Evolutionary conservation across 75 land plant genomes (phyloP).

Genomic region (Isoetes taiwanensis): DNA sequence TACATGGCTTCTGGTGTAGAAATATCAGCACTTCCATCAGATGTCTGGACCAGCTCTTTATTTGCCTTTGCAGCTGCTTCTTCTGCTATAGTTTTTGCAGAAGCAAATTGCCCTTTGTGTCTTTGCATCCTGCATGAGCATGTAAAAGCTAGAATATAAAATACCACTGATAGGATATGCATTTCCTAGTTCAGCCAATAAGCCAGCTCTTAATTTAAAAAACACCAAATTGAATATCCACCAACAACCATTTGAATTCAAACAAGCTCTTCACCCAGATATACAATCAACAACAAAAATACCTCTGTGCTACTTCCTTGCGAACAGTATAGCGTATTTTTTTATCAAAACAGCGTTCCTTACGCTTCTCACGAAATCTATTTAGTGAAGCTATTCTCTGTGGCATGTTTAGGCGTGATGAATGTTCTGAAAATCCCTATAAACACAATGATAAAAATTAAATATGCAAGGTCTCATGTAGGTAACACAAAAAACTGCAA

Average conservation of each 20-base stretch:
- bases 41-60: constrained; percentile 15
- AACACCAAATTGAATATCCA: too few relatives aligned
- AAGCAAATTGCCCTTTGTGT: constrained; percentile 68
- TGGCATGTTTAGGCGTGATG: constrained; percentile 43
- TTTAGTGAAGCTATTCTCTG: constrained; percentile 68
- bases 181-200: too few relatives aligned
- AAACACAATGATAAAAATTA: not conserved
- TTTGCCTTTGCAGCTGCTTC: constrained; percentile 19
- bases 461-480: not conserved
- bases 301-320: constrained; percentile 94
- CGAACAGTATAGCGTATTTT: constrained; percentile 76
- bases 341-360: constrained; percentile 82
- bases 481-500: not conserved
- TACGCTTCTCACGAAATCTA: constrained; percentile 82
- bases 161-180: too few relatives aligned
- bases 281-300: too few relatives aligned
- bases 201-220: too few relatives aligned
- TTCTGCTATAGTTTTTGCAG: constrained; percentile 28
- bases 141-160: too few relatives aligned
- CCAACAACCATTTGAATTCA: too few relatives aligned
- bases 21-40: constrained; percentile 17
- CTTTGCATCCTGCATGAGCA: constrained; percentile 59
- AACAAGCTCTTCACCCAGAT: too few relatives aligned
- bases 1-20: constrained; percentile 20
- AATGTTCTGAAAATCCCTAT: constrained; percentile 42